A percentile compares a stretch with the other conserved stretches of the same genome.
Evolutionary conservation across 78 protist genomes (phyloP).

Genomic region (Creolimax fragrantissima): DNA sequence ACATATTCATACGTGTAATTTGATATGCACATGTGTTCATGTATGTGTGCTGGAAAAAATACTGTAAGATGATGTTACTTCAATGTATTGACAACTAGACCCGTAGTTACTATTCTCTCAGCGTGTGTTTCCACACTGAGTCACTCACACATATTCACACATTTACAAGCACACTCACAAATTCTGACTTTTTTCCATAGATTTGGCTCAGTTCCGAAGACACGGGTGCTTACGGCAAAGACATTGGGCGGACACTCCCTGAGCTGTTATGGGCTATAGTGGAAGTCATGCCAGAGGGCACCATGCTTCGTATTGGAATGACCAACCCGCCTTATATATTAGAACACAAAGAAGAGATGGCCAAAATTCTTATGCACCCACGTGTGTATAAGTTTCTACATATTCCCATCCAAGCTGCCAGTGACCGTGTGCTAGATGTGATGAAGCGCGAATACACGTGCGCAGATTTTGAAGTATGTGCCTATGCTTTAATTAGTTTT

Average conservation of each 20-base stretch:
- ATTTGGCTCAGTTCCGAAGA: constrained; percentile 64
- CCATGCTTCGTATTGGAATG: constrained; percentile 62
- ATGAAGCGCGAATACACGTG: constrained; percentile 62
- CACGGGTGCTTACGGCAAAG: constrained; percentile 58
- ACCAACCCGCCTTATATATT: constrained; percentile 63
- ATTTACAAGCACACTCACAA: background rate
- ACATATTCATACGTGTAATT: background rate
- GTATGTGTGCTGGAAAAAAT: no score
- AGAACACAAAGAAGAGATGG: constrained; percentile 38
- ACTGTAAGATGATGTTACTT: no score
- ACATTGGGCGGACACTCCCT: constrained; percentile 29
- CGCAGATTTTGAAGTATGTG: constrained; percentile 26
- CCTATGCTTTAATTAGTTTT: no score
- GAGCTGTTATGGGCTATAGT: constrained; percentile 14
- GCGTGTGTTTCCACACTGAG: background rate
- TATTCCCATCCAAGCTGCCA: constrained; percentile 53
- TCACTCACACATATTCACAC: background rate
- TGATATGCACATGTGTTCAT: no score
- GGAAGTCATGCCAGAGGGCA: constrained; percentile 38
- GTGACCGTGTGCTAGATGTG: constrained; percentile 21
- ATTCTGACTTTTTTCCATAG: background rate
- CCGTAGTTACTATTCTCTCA: no score
- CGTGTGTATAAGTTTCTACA: constrained; percentile 54
- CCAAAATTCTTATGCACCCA: constrained; percentile 28
- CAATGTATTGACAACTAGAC: no score